A percentile compares a stretch with the other conserved stretches of the same genome.
These are phyloP conservation scores for Eucalyptus melliodora DNA, from an alignment of 345 rosid species.

Conservation along the genomic window DNA sequence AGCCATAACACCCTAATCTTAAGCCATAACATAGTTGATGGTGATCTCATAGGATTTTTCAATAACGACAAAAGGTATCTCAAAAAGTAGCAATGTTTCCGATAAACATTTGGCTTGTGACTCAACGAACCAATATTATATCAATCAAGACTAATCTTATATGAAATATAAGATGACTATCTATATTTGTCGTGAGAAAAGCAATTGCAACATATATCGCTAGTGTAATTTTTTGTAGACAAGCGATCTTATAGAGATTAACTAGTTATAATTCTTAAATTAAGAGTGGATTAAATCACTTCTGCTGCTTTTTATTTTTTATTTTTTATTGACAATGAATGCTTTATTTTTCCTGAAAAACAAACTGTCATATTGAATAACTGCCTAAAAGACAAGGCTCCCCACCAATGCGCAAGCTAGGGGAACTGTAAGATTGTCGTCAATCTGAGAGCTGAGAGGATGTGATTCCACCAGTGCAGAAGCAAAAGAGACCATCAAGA, in stretches of 20 bases:
- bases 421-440: slow-evolving; percentile 85
- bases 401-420: slow-evolving; percentile 55
- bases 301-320: neutral
- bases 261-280: neutral
- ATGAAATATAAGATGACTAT: neutral
- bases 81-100: neutral
- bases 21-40: neutral
- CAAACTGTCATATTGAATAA: neutral
- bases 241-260: neutral
- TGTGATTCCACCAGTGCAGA: slow-evolving; percentile 80
- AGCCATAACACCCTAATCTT: too few species aligned
- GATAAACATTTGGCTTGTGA: neutral
- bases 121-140: neutral
- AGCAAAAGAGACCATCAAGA: slow-evolving; percentile 52
- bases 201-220: neutral
- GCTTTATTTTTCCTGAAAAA: neutral
- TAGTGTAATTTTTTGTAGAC: neutral
- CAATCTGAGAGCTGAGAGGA: slow-evolving; percentile 67
- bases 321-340: neutral
- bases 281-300: neutral
- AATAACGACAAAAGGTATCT: neutral
- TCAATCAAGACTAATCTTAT: neutral
- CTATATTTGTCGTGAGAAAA: neutral
- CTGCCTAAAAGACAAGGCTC: slow-evolving; percentile 23
- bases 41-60: neutral